Evolutionary conservation across 345 rosid genomes (phyloP), one percentile per base, ranked within the genome.

Genomic region (Salix purpurea): DNA sequence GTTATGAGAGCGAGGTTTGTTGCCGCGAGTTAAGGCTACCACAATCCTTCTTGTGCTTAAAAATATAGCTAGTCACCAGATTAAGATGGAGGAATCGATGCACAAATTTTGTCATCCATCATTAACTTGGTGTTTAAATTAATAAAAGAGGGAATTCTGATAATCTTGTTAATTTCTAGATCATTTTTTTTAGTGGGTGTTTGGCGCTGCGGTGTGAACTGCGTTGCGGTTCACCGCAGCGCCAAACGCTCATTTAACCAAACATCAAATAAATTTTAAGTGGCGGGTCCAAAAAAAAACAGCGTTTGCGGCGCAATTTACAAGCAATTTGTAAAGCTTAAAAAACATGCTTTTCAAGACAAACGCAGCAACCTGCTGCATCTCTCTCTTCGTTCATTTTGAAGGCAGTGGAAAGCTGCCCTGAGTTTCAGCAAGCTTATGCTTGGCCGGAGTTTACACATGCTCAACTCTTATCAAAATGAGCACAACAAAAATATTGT

Each of bases 381-480:
- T 26, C 26, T 26, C 26, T 26, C 26, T 26, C 26, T 26, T 26
- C 26, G 26, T 26, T 26, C 26, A 1, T 26, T 26, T 26, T 26
- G 1, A 44, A 83, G 92, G 85, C 94, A 90, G 76, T 89, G 94
- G 97, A 90, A 93, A 90, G 79, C 83, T 11, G 73, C 83, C 4
- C 15, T 28, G 2, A 37, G 87, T 80, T 58, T 84, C 91, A 2
- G 88, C 92, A 7, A 82, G 88, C 2, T 83, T 88, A 48, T 86
- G 89, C 85, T 80, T 91, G 32, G 93, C 84, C 2, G 90, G 87
- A 73, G 90, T 82, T 78, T 89, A 84, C 79, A 91, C 80, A 28
- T 88, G 94, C 84, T 84, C 90, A 5, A 79, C 89, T 21, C 93
- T 84, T 65, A 71, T 88, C 28, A 74, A 88, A 23, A 82, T 89